Base-by-base conservation (phyloP, 2,329 filamentous ascomycete species). In the Xylariaceae sp. region DNA sequence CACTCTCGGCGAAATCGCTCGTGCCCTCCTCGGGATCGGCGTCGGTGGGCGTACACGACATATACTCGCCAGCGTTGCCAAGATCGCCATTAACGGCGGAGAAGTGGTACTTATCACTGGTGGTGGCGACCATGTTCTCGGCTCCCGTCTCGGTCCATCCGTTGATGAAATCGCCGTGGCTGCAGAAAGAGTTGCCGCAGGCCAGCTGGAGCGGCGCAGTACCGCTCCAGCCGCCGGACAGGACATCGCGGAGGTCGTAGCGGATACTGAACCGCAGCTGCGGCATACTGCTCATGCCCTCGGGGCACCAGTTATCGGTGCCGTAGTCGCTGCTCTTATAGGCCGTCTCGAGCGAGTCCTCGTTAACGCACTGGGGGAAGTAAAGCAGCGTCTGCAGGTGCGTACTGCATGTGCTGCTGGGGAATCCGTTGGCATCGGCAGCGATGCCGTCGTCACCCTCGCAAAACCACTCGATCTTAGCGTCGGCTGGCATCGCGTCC, bases 401-500 rank as follows among this genome's bases (percentile, higher is more conserved):
- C 76, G 32, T 72, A 68, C 44, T 70, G 8, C 79, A 83, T 1
- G 80, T 81, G 33, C 77, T 77, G 40, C 83, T 81, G 18, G 80
- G 80, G 50, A 82, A 77, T 14, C 79, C 80, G 49, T 84, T 84
- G 7, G 77, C 79, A 15, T 83, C 68, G 3, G 79, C 77, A 53
- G 31, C 37, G 19, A 34, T 39, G 35, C 39, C 37, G 23, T 31
- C 21, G 36, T 44, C 43, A 21, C 34, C 37, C 37, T 47, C 45
- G 35, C 45, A 47, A 31, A 47, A 41, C 45, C 45, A 52, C 17
- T 39, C 27, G 36, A 46, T 38, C 33, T 44, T 38, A 19, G 50
- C 46, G 14, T 45, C 40, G 18, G 40, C 35, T 12, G 40, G 34
- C 32, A 46, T 38, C 3, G 36, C 37, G 9, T 60, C 61, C 46